Conservation (phyloP, 148 eudicot species). For the Cornus suecica region DNA sequence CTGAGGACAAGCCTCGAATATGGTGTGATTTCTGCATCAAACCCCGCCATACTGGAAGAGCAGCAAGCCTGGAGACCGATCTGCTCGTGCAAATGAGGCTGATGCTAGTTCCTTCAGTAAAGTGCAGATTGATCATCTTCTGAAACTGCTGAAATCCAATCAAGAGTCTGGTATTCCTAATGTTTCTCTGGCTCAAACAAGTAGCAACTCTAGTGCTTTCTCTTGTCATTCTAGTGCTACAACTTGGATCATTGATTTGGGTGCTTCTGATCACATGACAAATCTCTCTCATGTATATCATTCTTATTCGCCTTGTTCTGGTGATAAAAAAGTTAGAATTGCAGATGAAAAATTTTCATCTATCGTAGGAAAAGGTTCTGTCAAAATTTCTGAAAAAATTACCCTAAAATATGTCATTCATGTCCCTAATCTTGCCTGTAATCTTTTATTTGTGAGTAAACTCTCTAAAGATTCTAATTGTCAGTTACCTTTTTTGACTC, state of each 20-base stretch:
- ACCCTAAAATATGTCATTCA: not conserved
- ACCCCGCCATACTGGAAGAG: not conserved
- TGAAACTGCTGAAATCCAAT: too few relatives aligned
- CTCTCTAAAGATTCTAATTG: too few relatives aligned
- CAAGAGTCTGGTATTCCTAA: too few relatives aligned
- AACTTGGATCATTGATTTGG: not conserved
- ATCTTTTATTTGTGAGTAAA: too few relatives aligned
- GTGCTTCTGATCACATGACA: too few relatives aligned
- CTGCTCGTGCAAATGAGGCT: too few relatives aligned
- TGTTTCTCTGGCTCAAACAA: too few relatives aligned
- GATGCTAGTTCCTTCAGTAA: too few relatives aligned
- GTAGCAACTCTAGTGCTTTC: not conserved
- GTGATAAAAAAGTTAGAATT: not conserved
- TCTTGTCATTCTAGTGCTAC: not conserved
- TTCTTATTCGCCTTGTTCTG: not conserved
- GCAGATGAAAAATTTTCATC: not conserved
- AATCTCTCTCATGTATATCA: too few relatives aligned
- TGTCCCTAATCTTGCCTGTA: not conserved
- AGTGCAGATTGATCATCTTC: too few relatives aligned
- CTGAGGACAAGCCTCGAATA: too few relatives aligned
- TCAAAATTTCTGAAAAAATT: not conserved
- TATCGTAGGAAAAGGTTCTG: not conserved
- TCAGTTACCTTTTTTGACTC: not conserved
- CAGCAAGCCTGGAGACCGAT: not conserved
- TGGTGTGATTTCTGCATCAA: too few relatives aligned